These are phyloP conservation scores for Albugo laibachii DNA, from an alignment of 352 stramenopile species.

Conservation along the genomic window DNA sequence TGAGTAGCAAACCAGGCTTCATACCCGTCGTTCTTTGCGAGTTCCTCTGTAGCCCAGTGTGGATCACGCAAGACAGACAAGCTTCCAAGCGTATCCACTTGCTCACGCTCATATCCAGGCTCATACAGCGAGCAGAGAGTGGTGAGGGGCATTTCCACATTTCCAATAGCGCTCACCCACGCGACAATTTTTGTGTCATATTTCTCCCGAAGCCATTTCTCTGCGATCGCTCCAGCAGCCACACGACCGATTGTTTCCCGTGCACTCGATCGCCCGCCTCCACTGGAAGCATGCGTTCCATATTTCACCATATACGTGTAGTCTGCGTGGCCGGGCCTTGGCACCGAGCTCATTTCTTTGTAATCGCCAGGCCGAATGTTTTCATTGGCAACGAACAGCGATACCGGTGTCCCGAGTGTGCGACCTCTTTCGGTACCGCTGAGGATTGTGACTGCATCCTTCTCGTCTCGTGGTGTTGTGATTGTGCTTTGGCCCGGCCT, in stretches of 20 bases:
- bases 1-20: constrained; percentile 46
- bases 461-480: constrained; percentile 96
- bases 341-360: constrained; percentile 90
- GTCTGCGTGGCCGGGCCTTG: constrained; percentile 90
- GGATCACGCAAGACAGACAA: constrained; percentile 65
- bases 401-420: constrained; percentile 93
- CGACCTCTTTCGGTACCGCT: constrained; percentile 86
- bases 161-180: constrained; percentile 76
- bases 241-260: constrained; percentile 98
- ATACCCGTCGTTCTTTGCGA: constrained; percentile 41
- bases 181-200: constrained; percentile 80
- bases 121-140: constrained; percentile 45
- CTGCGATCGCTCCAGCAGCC: constrained; percentile 88
- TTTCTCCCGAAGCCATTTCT: constrained; percentile 89
- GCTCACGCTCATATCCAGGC: constrained; percentile 48
- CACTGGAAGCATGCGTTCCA: constrained; percentile 90
- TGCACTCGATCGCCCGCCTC: constrained; percentile 88
- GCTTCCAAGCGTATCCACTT: constrained; percentile 64
- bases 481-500: constrained; percentile 95
- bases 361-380: constrained; percentile 94
- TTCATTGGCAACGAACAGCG: constrained; percentile 94
- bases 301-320: constrained; percentile 99
- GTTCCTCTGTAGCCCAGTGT: constrained; percentile 36
- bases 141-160: constrained; percentile 64
- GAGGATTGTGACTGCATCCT: constrained; percentile 93